Evolutionary conservation across 2,329 filamentous ascomycete species (phyloP), one percentile per base, ranked within the genome.

Genomic region (Ambrosiella xylebori): DNA sequence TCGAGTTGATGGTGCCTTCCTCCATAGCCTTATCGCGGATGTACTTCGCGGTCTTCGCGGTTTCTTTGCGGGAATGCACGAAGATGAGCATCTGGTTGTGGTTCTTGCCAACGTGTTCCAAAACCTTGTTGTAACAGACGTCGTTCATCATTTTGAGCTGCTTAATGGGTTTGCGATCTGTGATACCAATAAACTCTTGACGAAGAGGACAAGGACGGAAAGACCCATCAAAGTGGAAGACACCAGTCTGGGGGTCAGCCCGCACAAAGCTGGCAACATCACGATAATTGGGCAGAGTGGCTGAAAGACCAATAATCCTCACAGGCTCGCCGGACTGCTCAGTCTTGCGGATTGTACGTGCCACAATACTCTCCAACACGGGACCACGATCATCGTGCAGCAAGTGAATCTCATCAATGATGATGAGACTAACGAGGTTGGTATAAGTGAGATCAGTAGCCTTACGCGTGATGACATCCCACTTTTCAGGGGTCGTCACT

Each of bases 121-220:
- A 80, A 36, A 96, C 90, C 70, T 98, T 98, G 63, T 84, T 94
- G 70, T 98, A 98, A 59, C 89, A 96, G 57, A 98, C 90, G 65
- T 98, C 93, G 67, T 98, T 98, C 93, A 98, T 98, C 0, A 87
- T 94, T 76, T 97, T 96, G 57, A 98, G 75, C 69, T 98, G 93
- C 72, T 97, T 98, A 72, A 98, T 98, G 5, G 93, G 87, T 69
- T 97, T 97, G 73, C 93, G 94, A 64, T 98, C 93, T 0, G 91
- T 96, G 49, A 98, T 86, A 57, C 93, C 93, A 64, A 98, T 88
- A 67, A 97, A 98, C 69, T 98, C 94, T 68, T 98, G 93, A 65
- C 88, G 89, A 64, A 98, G 71, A 1, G 93, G 93, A 68, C 93
- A 98, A 61, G 93, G 94, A 64, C 93, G 80, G 74, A 84, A 98